Base-by-base conservation (phyloP, 148 eudicot species). In the Rhododendron williamsianum region DNA sequence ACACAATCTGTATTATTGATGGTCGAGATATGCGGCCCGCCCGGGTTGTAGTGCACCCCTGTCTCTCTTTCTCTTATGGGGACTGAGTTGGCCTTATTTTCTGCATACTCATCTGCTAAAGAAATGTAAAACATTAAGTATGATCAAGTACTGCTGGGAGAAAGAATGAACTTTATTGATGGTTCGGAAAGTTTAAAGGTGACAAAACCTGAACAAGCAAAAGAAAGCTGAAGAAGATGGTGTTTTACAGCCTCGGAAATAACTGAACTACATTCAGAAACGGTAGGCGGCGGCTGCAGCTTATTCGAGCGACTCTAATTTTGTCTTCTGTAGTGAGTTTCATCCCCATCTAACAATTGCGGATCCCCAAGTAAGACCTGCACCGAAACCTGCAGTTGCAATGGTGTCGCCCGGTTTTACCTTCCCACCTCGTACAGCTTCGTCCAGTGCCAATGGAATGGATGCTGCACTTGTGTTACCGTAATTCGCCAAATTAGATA, bases 321-420 rank as follows among this genome's bases (percentile, higher is more conserved):
- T 12, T 84, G 18, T 52, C 36, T 21, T 76, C 69, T 58, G 27
- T 30, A 27, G 48, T 79, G 56, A 60, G 11, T 82, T 85, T 92
- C 87, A 96, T 35, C 93, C 92, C 99, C 99, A 97, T 92, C 93
- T 91, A 60, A 97, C 52, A 82, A 97, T 92, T 85, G 94, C 94
- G 9, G 99, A 97, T 76, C 96, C 98, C 99, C 99, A 97, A 7
- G 99, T 95, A 69, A 95, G 96, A 21, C 99, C 99, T 35, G 99
- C 98, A 38, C 98, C 99, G 49, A 97, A 97, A 48, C 99, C 99
- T 8, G 99, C 93, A 74, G 98, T 82, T 9, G 98, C 99, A 76
- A 97, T 92, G n/a, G 92, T 89, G 81, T 97, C 90, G 19, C 99
- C 99, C 0, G 94, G 84, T 85, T 92, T 82, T 48, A 97, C 93